Evolutionary conservation across 306 rosid genomes (phyloP), one percentile per base, ranked within the genome.

Genomic region (Pachyrhizus erosus): DNA sequence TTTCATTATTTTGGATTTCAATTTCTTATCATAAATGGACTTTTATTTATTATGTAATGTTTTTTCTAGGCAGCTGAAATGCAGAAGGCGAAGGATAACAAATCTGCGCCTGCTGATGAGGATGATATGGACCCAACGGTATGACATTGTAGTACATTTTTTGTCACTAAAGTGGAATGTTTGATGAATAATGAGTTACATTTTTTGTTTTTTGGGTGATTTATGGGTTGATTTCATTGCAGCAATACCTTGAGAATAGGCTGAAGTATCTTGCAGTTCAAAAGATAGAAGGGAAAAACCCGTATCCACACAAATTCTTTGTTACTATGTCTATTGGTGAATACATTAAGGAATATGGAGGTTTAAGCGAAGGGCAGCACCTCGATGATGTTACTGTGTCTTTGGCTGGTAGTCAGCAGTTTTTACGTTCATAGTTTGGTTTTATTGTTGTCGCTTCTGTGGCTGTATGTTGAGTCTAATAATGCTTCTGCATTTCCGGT

Each of bases 171-270:
- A 51, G 55, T 75, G 60, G 24, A 15, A 62, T 5, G 6, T 29
- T 13, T 14, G 69, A 14, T 2, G 40, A 62, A 29, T 14, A 42
- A 14, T 8, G 20, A 29, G 15, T 27, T 62, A 7, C 18, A 2
- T 26, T 29, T 8, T 26, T 5, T 68, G 52, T 55, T 5, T 12
- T 18, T 18, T 54, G 2, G 26, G 51, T 67, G 5, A 67, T 43
- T 58, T 45, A 10, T 29, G 2, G 39, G 45, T 33, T 78, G 60
- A 65, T 78, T 83, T 80, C 45, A 26, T 55, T 82, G 82, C 90
- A 93, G 99, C 98, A 92, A 92, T 96, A 92, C 87, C 84, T 67
- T 76, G 96, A 91, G 77, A 96, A 93, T 77, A 91, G 99, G 87
- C 76, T 92, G 9, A 96, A 91, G 65, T 72, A 89, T 83, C 94